phyloP scores from a whole-genome alignment of 139 green algal species.

The Auxenochlorella pyrenoidosa region DNA sequence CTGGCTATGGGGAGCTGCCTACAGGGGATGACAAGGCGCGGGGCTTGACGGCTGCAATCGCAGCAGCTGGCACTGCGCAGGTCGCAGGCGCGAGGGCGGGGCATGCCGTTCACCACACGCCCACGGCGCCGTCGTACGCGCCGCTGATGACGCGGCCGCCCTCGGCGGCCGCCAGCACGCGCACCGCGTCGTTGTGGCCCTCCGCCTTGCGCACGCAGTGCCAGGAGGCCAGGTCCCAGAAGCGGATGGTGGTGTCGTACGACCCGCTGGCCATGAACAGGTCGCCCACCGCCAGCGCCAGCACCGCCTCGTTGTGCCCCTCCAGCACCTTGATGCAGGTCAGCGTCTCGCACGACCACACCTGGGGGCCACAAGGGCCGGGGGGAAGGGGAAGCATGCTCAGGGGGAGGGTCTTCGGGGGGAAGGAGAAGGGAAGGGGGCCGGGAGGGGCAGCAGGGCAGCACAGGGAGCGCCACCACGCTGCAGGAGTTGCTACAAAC shows the following conservation, averaged over 20 bases:
- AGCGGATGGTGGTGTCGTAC: constrained; percentile 89
- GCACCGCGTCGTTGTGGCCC: constrained; percentile 92
- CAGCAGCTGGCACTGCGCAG: background rate
- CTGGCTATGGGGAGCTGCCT: too few species aligned
- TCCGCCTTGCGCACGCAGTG: constrained; percentile 88
- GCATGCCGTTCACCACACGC: constrained; percentile 74
- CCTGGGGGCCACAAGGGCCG: background rate
- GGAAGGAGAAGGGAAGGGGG: background rate
- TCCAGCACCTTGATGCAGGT: constrained; percentile 66
- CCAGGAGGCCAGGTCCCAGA: constrained; percentile 91
- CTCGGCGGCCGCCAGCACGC: constrained; percentile 82
- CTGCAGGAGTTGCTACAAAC: too few species aligned
- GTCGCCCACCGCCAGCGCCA: constrained; percentile 85
- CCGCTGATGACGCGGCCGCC: constrained; percentile 85
- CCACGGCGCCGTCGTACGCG: constrained; percentile 92
- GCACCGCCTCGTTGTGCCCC: constrained; percentile 92
- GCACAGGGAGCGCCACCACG: background rate
- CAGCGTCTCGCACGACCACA: constrained; percentile 27
- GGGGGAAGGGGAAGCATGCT: background rate
- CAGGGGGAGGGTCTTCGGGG: too few species aligned
- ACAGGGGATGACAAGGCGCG: too few species aligned
- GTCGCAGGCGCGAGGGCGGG: background rate
- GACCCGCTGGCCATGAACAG: constrained; percentile 76
- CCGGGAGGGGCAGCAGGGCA: too few species aligned
- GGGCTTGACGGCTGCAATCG: too few species aligned